phyloP scores from a whole-genome alignment of 805 yeast species.

The Lipomyces japonicus region DNA sequence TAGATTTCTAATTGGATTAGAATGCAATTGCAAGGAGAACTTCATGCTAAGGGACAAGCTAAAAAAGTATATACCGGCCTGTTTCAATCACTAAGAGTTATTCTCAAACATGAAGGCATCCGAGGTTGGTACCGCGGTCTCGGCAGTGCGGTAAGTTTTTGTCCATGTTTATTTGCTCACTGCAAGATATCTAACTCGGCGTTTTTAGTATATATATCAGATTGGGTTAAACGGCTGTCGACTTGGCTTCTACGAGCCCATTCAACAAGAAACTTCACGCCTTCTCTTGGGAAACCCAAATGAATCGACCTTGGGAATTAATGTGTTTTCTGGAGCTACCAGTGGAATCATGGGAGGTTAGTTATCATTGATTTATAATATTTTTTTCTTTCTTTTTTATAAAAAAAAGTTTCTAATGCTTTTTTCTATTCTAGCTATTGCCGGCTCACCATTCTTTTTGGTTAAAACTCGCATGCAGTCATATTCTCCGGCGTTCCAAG shows the following conservation, averaged over 20 bases:
- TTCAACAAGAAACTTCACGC: slow-evolving; percentile 48
- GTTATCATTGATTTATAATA: not conserved
- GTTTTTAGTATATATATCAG: slow-evolving; percentile 65
- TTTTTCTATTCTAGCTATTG: slow-evolving; percentile 10
- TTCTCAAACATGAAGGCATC: slow-evolving; percentile 77
- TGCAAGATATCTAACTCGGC: not conserved
- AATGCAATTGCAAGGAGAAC: slow-evolving; percentile 95
- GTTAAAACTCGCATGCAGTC: slow-evolving; percentile 97
- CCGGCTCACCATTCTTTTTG: slow-evolving; percentile 85
- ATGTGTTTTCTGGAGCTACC: slow-evolving; percentile 70
- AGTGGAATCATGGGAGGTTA: slow-evolving; percentile 56
- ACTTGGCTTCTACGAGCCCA: slow-evolving; percentile 90
- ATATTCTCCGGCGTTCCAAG: slow-evolving; percentile 59
- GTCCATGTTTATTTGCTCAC: not conserved
- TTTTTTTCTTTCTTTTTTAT: not conserved
- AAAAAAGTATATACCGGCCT: slow-evolving; percentile 73
- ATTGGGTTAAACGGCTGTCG: slow-evolving; percentile 90
- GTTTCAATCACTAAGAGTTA: slow-evolving; percentile 71
- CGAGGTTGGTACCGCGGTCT: slow-evolving; percentile 88
- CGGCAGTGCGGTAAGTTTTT: slow-evolving; percentile 54
- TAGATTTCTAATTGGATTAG: slow-evolving; percentile 43
- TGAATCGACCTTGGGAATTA: slow-evolving; percentile 46
- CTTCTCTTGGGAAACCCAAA: slow-evolving; percentile 34
- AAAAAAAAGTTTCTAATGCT: not conserved
- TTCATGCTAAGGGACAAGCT: slow-evolving; percentile 49